Percentiles rank a stretch among this genome's conserved stretches.
These are phyloP conservation scores for Rasamsonia emersonii DNA, from an alignment of 2,329 filamentous ascomycete genomes.

Conservation along the genomic window DNA sequence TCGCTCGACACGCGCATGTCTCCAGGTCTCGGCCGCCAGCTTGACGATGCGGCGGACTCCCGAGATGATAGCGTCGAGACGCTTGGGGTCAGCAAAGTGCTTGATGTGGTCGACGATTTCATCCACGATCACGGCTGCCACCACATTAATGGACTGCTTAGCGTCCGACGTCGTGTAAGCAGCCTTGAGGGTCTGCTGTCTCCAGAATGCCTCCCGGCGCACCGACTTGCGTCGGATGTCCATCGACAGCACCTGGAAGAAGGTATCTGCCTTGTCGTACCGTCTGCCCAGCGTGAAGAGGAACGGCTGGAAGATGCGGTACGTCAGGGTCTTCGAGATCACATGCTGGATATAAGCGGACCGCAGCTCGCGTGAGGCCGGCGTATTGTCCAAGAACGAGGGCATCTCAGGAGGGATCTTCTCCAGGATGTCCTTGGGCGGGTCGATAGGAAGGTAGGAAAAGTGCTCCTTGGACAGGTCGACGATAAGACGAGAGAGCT, in stretches of 20 bases:
- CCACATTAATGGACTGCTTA: constrained; percentile 48
- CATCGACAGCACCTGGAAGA: constrained; percentile 47
- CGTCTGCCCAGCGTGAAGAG: constrained; percentile 47
- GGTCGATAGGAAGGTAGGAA: constrained; percentile 42
- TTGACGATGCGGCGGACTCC: constrained; percentile 49
- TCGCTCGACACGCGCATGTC: constrained; percentile 48
- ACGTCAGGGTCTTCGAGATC: constrained; percentile 49
- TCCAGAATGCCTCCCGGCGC: constrained; percentile 49
- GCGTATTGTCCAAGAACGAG: constrained; percentile 46
- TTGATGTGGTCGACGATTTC: constrained; percentile 49
- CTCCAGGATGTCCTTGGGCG: constrained; percentile 41
- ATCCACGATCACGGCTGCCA: constrained; percentile 47
- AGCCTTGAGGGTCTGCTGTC: constrained; percentile 49
- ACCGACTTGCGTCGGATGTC: constrained; percentile 50
- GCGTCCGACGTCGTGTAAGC: constrained; percentile 49
- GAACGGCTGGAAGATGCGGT: constrained; percentile 50
- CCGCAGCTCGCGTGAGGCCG: constrained; percentile 44
- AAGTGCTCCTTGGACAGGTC: constrained; percentile 46
- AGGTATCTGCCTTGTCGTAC: constrained; percentile 48
- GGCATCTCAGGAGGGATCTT: constrained; percentile 46
- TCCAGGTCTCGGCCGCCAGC: constrained; percentile 50
- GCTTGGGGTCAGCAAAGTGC: constrained; percentile 44
- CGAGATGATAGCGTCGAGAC: constrained; percentile 42
- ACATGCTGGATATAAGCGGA: constrained; percentile 47
- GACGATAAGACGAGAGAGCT: constrained; percentile 44